Evolutionary conservation across 2,329 filamentous ascomycete genomes (phyloP).

Genomic region (Cordyceps cicadae): DNA sequence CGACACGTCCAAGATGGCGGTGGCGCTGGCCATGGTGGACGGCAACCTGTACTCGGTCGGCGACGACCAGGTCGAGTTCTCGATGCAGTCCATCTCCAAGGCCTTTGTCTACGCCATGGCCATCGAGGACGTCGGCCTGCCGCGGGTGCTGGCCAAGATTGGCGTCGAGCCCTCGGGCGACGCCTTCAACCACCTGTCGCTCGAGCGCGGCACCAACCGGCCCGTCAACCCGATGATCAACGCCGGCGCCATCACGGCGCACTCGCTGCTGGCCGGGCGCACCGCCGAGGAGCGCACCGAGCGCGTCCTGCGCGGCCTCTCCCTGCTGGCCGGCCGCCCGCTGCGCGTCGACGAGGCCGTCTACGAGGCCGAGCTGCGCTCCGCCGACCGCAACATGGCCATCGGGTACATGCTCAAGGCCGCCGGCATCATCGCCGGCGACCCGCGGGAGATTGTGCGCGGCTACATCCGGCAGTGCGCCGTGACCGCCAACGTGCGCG

Average conservation of each 20-base stretch:
- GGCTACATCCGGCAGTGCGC: constrained; percentile 33
- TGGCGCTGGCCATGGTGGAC: constrained; percentile 32
- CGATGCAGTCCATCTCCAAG: constrained; percentile 34
- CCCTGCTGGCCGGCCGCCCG: constrained; percentile 27
- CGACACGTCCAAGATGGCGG: constrained; percentile 30
- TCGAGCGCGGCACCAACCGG: constrained; percentile 23
- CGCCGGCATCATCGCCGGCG: constrained; percentile 28
- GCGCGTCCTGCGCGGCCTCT: constrained; percentile 27
- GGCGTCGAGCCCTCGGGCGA: constrained; percentile 33
- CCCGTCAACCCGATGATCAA: constrained; percentile 31
- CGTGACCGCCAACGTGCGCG: constrained; percentile 33
- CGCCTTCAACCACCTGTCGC: constrained; percentile 28
- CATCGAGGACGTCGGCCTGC: constrained; percentile 29
- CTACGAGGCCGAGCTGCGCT: constrained; percentile 29
- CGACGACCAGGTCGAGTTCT: constrained; percentile 31
- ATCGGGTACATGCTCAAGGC: constrained; percentile 34
- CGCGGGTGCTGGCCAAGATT: constrained; percentile 29
- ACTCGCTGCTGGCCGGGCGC: constrained; percentile 25
- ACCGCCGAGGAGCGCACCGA: constrained; percentile 27
- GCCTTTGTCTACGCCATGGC: constrained; percentile 32
- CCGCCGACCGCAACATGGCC: constrained; percentile 27
- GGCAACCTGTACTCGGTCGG: constrained; percentile 31
- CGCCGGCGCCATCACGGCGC: constrained; percentile 26
- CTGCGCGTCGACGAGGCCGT: constrained; percentile 30
- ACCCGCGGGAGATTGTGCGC: constrained; percentile 26